Percentiles rank a stretch among this genome's conserved stretches.
phyloP scores from a whole-genome alignment of 139 green algal species.

The Desmodesmus armatus region DNA sequence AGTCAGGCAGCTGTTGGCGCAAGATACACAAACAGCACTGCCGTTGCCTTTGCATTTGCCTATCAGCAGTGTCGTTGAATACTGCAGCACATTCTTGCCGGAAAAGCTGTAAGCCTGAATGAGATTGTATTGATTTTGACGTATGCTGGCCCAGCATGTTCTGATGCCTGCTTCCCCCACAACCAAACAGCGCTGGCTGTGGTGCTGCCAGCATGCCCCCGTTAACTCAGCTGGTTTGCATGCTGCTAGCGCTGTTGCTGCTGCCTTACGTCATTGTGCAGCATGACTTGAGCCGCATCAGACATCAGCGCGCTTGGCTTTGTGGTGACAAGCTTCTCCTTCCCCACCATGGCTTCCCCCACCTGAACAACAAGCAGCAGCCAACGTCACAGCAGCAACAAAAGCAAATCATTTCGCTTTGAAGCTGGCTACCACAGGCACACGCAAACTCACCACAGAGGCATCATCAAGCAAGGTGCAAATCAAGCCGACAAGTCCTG shows the following conservation, averaged over 20 bases:
- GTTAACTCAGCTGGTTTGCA: background rate
- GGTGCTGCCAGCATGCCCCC: no score
- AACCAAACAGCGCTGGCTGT: no score
- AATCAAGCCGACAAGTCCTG: no score
- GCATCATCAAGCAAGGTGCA: no score
- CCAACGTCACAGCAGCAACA: background rate
- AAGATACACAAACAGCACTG: background rate
- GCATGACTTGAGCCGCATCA: constrained; percentile 41
- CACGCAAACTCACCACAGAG: no score
- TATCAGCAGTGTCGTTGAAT: background rate
- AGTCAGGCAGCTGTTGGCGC: background rate
- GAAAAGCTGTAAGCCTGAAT: no score
- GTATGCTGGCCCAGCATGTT: no score
- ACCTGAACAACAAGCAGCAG: constrained; percentile 39
- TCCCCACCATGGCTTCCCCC: constrained; percentile 50
- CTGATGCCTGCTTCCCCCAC: no score
- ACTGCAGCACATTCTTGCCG: no score
- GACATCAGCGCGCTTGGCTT: constrained; percentile 20
- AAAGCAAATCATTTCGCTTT: background rate
- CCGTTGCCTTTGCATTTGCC: no score
- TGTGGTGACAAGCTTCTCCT: constrained; percentile 23
- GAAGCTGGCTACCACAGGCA: no score
- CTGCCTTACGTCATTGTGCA: constrained; percentile 42
- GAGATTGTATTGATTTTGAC: no score
- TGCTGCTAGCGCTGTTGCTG: background rate